A percentile compares a stretch with the other conserved stretches of the same genome.
These are phyloP conservation scores for Ampelomyces quisqualis DNA, from an alignment of 2,329 filamentous ascomycete genomes.

Conservation along the genomic window DNA sequence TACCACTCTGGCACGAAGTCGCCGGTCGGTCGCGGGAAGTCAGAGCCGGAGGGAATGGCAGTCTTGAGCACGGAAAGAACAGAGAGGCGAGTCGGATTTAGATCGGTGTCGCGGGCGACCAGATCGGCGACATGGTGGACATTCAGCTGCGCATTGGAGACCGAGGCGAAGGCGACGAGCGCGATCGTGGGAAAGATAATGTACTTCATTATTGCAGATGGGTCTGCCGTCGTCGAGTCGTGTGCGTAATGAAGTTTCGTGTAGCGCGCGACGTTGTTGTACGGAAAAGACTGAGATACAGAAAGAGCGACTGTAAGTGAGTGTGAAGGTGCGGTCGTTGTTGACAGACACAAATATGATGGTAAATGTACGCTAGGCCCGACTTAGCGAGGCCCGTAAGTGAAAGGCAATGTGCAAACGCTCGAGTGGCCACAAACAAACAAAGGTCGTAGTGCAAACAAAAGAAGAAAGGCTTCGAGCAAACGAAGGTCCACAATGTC, in stretches of 20 bases:
- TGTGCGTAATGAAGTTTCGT: constrained; percentile 1
- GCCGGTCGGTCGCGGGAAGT: constrained; percentile 8
- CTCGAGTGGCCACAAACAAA: no score
- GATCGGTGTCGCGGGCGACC: constrained; percentile 11
- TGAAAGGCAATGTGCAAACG: no score
- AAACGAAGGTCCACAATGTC: no score
- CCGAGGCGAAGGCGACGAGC: background rate
- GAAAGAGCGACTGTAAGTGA: constrained; percentile 3
- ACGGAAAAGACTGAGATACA: background rate
- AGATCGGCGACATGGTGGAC: background rate
- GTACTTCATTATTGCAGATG: constrained; percentile 9
- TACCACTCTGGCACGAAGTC: constrained; percentile 16
- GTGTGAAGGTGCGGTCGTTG: constrained; percentile 1
- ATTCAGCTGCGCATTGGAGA: background rate
- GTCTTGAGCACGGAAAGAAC: constrained; percentile 19
- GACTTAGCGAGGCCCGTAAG: background rate
- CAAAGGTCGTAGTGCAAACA: no score
- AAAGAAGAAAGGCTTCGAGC: no score
- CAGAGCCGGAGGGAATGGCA: constrained; percentile 11
- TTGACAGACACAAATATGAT: constrained; percentile 18
- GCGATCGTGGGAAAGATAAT: constrained; percentile 4
- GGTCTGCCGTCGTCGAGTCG: background rate
- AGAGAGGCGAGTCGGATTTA: constrained; percentile 16
- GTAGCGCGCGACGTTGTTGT: background rate
- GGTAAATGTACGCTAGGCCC: no score